These are phyloP conservation scores for Salix suchowensis DNA, from an alignment of 345 rosid genomes.

Conservation along the genomic window DNA sequence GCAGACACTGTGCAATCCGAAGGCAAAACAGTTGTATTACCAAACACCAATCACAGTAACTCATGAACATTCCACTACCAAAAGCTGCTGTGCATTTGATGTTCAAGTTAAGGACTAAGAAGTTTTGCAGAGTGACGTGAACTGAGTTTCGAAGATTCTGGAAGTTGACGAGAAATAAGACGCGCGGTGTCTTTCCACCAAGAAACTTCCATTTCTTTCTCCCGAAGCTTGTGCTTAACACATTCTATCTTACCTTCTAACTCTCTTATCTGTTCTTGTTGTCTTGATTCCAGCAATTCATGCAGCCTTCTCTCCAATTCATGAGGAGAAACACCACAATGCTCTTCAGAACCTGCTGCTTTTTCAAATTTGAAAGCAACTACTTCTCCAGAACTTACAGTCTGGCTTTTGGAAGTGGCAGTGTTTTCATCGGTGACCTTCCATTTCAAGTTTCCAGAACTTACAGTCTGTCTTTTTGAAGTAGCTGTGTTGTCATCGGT, in stretches of 20 bases:
- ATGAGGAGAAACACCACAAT: slow-evolving; percentile 51
- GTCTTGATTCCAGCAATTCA: slow-evolving; percentile 58
- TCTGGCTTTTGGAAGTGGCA: slow-evolving; percentile 15
- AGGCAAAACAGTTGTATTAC: neutral
- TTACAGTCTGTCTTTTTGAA: slow-evolving; percentile 12
- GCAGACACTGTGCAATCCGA: neutral
- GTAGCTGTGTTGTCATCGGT: slow-evolving; percentile 10
- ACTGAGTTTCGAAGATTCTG: slow-evolving; percentile 21
- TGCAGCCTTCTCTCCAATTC: slow-evolving; percentile 68
- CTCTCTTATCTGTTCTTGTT: slow-evolving; percentile 61
- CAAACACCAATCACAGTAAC: neutral
- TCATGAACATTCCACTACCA: neutral
- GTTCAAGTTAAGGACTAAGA: slow-evolving; percentile 7
- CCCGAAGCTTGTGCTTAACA: slow-evolving; percentile 38
- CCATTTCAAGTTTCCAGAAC: slow-evolving; percentile 21
- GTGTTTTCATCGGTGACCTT: slow-evolving; percentile 17
- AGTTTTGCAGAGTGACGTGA: slow-evolving; percentile 3
- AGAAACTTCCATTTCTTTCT: slow-evolving; percentile 59
- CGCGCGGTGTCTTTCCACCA: slow-evolving; percentile 80
- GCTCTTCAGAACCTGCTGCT: slow-evolving; percentile 10
- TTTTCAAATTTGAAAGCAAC: slow-evolving; percentile 17
- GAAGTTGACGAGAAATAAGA: slow-evolving; percentile 39
- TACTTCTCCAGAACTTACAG: slow-evolving; percentile 35
- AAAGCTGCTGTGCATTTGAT: slow-evolving; percentile 1
- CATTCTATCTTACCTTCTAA: slow-evolving; percentile 49